Conservation (phyloP, 108 stramenopile species). For the Pseudonitzschia multiseries region DNA sequence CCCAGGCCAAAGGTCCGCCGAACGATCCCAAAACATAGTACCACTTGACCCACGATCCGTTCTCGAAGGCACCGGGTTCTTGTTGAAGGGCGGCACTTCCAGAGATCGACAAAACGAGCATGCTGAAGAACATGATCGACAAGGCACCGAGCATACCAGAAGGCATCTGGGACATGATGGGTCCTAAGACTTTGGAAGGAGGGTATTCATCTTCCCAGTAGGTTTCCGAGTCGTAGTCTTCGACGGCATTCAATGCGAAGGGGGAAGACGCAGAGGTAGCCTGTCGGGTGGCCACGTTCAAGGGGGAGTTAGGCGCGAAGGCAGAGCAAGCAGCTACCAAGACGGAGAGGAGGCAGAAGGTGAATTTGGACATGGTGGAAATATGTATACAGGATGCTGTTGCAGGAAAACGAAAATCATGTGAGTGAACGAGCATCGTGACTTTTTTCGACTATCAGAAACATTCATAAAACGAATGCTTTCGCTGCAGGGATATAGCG, state of each 20-base stretch:
- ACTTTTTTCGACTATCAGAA: no score
- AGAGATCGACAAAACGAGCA: constrained; percentile 66
- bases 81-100: constrained; percentile 68
- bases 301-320: constrained; percentile 50
- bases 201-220: constrained; percentile 91
- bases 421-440: neutral
- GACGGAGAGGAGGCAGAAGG: constrained; percentile 71
- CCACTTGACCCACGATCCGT: constrained; percentile 91
- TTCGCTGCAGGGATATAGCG: no score
- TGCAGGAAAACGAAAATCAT: neutral
- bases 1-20: constrained; percentile 90
- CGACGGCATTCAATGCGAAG: constrained; percentile 65
- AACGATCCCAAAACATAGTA: constrained; percentile 83
- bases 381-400: neutral
- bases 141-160: constrained; percentile 78
- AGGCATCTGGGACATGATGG: constrained; percentile 94
- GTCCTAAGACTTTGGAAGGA: constrained; percentile 92
- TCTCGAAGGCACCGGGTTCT: constrained; percentile 82
- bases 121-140: constrained; percentile 66
- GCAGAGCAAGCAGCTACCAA: constrained; percentile 72
- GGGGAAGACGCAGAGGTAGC: constrained; percentile 30
- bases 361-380: constrained; percentile 48
- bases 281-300: constrained; percentile 12
- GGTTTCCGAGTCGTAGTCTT: constrained; percentile 48
- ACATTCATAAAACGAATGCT: no score